Evolutionary conservation across 1,284 basidiomycete genomes (phyloP), one percentile per base, ranked within the genome.

Genomic region (Jaminaea rosea): DNA sequence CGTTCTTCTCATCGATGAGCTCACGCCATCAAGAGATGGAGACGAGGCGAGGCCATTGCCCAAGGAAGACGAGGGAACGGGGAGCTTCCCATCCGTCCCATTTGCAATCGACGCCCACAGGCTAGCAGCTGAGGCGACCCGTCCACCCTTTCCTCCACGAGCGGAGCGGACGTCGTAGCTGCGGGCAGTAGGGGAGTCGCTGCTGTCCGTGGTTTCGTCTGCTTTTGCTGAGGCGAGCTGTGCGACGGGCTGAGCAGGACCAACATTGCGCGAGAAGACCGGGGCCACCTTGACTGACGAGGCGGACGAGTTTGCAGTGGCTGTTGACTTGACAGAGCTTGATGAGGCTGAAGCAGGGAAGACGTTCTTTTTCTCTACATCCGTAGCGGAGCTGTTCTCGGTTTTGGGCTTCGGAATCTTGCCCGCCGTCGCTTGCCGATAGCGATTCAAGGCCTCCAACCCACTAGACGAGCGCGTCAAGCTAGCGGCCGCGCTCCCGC

Each of bases 131-230:
- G 84, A 79, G 1, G 85, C 78, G 13, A 88, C 87, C 47, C 80
- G 80, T 9, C 86, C 87, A 0, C 86, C 86, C 47, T 79, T 77
- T 1, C 87, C 87, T 2, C 87, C 86, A 23, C 86, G 80, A 9
- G 85, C 86, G 34, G 84, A 86, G 4, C 83, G 81, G 19, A 85
- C 73, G 63, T 87, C 82, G 67, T 87, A 87, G 10, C 58, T 82
- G 6, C 17, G 46, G 11, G 6, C 28, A 32, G 27, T 42, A 46
- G 48, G n/a, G n/a, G n/a, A n/a, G n/a, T n/a, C n/a, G n/a, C n/a
- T n/a, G n/a, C n/a, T n/a, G n/a, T n/a, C n/a, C n/a, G 29, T 4
- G 3, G 11, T 13, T 4, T 21, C 10, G 24, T 45, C 13, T 10
- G 48, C n/a, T 28, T 26, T 24, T 17, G 48, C 46, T 19, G 27